Conservation (phyloP, 2,329 filamentous ascomycete species). For the Aciculosporium take region DNA sequence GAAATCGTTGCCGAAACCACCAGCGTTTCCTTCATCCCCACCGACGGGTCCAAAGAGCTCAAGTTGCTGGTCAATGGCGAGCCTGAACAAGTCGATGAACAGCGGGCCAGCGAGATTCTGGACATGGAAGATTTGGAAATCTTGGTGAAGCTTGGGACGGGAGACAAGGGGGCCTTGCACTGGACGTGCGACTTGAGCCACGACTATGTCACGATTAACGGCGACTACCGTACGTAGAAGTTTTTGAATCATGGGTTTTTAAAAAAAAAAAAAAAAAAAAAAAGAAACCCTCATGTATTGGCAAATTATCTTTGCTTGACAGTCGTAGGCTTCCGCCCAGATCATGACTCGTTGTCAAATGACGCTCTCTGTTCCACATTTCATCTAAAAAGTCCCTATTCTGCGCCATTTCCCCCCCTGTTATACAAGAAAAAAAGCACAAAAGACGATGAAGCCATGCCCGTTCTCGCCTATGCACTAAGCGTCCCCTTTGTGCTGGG, state of each 20-base stretch:
- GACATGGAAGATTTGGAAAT: slow-evolving; percentile 70
- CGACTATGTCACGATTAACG: slow-evolving; percentile 60
- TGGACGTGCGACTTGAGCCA: slow-evolving; percentile 84
- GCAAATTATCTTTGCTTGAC: too few relatives aligned
- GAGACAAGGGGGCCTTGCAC: slow-evolving; percentile 53
- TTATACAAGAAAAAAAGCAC: too few relatives aligned
- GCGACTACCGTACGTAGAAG: slow-evolving; percentile 50
- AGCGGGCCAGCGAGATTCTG: slow-evolving; percentile 61
- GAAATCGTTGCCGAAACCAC: slow-evolving; percentile 56
- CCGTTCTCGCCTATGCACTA: slow-evolving; percentile 38
- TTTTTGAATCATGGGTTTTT: too few relatives aligned
- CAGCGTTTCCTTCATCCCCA: slow-evolving; percentile 64
- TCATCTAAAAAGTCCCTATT: too few relatives aligned
- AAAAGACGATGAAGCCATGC: too few relatives aligned
- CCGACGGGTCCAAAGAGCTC: slow-evolving; percentile 62
- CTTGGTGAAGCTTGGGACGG: slow-evolving; percentile 56
- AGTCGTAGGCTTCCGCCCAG: too few relatives aligned
- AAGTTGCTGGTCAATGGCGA: slow-evolving; percentile 67
- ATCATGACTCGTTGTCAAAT: too few relatives aligned
- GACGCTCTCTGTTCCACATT: too few relatives aligned
- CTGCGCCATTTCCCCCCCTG: too few relatives aligned
- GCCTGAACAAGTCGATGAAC: slow-evolving; percentile 66
- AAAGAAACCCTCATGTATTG: too few relatives aligned
- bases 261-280: too few relatives aligned
- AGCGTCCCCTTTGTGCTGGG: slow-evolving; percentile 93